Evolutionary conservation across 176 grass and related monocot genomes (phyloP), one percentile per base, ranked within the genome.

Genomic region (Coix lacrymajobi): DNA sequence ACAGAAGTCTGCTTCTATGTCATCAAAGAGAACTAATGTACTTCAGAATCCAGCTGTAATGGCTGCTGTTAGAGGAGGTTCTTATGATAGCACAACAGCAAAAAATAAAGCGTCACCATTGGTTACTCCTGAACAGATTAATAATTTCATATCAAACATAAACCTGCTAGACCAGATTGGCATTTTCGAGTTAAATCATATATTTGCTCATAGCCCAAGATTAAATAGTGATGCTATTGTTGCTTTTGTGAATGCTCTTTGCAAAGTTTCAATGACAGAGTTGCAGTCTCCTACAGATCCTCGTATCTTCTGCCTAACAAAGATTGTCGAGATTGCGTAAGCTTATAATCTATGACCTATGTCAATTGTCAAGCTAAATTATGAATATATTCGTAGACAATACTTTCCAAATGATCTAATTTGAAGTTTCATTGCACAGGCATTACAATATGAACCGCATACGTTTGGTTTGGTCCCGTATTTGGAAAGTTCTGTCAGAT

Each of bases 301-400:
- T 51, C 93, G 93, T 25, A 93, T 99, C 78, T 99, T 99, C 90
- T 93, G 96, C 58, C 85, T 99, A 69, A 99, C 96, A 67, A 99
- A 99, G 92, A 96, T 99, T 69, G 96, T 96, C 30, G 96, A 99
- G 90, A 99, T 99, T 70, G 96, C 96, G 93, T 99, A 96, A 95
- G 96, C 76, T 73, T 45, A 89, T 81, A 28, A 84, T 26, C 71
- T 64, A 82, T 87, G 58, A 44, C 83, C 52, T 66, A 75, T 40
- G 11, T 12, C 56, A 80, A 62, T 69, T 40, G 11, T 12, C 56
- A 80, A 62, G 15, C 16, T 75, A 49, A 89, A 17, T 38, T 68
- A 84, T 71, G 63, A 83, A 51, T 43, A 29, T 57, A 57, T 56
- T 69, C 45, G 11, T 68, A 16, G 16, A n/a, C 39, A 70, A 41